A percentile compares a stretch with the other conserved stretches of the same genome.
These are phyloP conservation scores for Fusarium praegraminearum DNA, from an alignment of 2,329 filamentous ascomycete genomes.

Conservation along the genomic window DNA sequence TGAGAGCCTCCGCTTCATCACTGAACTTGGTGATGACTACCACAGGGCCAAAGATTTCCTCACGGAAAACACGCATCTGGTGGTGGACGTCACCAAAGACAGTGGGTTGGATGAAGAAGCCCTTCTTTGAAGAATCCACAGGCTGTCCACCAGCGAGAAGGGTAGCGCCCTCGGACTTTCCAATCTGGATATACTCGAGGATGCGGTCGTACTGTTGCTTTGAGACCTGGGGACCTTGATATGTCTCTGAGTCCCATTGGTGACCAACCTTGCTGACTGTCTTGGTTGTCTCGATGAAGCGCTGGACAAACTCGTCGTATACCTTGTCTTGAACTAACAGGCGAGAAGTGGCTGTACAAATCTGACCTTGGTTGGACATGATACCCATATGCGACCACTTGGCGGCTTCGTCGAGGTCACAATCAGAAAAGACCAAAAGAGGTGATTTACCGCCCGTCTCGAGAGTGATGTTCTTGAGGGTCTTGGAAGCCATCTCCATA, in stretches of 20 bases:
- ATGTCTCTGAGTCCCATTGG: slow-evolving; percentile 54
- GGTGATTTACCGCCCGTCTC: slow-evolving; percentile 84
- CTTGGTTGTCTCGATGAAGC: slow-evolving; percentile 79
- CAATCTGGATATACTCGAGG: slow-evolving; percentile 68
- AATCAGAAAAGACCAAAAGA: slow-evolving; percentile 80
- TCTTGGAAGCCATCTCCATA: slow-evolving; percentile 81
- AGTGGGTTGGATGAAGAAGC: slow-evolving; percentile 89
- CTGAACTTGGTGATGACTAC: slow-evolving; percentile 85
- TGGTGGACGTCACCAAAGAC: slow-evolving; percentile 77
- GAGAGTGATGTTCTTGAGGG: slow-evolving; percentile 62
- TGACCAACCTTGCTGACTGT: slow-evolving; percentile 54
- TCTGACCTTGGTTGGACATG: slow-evolving; percentile 72
- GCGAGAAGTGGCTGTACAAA: slow-evolving; percentile 79
- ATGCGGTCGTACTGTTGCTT: slow-evolving; percentile 75
- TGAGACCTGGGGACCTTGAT: slow-evolving; percentile 61
- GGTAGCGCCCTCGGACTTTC: slow-evolving; percentile 47
- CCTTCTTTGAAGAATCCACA: slow-evolving; percentile 71
- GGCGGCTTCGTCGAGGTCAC: slow-evolving; percentile 78
- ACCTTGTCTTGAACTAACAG: slow-evolving; percentile 85
- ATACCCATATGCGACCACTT: slow-evolving; percentile 79
- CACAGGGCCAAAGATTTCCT: slow-evolving; percentile 92
- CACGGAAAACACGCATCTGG: slow-evolving; percentile 86
- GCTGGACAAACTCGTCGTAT: slow-evolving; percentile 83
- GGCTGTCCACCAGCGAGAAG: slow-evolving; percentile 52
- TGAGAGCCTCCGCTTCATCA: slow-evolving; percentile 79